Conservation (phyloP, 2,329 filamentous ascomycete genomes). For the Exophiala mesophila region DNA sequence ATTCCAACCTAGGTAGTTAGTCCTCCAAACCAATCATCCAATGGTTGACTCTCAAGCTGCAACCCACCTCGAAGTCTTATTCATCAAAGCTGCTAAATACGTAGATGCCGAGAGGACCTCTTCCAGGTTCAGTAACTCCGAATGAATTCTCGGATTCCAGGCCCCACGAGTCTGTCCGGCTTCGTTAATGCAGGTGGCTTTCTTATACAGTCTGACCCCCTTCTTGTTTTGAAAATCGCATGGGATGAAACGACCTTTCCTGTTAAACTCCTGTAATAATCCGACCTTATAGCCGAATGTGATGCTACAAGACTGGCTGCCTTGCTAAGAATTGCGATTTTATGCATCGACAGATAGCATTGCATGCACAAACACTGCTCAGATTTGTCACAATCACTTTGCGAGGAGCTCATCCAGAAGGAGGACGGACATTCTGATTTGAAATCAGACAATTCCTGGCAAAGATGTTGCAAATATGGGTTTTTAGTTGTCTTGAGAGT, state of each 20-base stretch:
- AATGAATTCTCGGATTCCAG: conserved; percentile 3
- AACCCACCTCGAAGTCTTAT: not conserved
- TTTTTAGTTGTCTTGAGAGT: too few species aligned
- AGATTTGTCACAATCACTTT: conserved; percentile 1
- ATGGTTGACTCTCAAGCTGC: conserved; percentile 1
- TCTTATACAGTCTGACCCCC: not conserved
- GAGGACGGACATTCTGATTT: not conserved
- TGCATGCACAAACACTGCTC: not conserved
- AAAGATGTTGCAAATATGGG: too few species aligned
- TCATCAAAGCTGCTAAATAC: not conserved
- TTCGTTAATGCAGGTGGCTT: conserved; percentile 1
- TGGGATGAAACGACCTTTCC: not conserved
- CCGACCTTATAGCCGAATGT: not conserved
- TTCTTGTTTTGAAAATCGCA: not conserved
- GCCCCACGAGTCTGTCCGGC: not conserved
- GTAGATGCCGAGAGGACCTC: not conserved
- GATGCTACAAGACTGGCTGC: not conserved
- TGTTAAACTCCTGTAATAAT: not conserved
- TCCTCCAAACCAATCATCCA: not conserved
- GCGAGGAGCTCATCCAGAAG: not conserved
- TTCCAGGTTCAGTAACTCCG: not conserved
- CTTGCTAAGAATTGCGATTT: conserved; percentile 1
- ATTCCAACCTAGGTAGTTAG: not conserved
- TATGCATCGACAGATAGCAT: conserved; percentile 1
- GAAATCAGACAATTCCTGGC: conserved; percentile 1